These are phyloP conservation scores for Pseudogymnoascus sp. DNA, from an alignment of 2,329 filamentous ascomycete genomes.

Conservation along the genomic window DNA sequence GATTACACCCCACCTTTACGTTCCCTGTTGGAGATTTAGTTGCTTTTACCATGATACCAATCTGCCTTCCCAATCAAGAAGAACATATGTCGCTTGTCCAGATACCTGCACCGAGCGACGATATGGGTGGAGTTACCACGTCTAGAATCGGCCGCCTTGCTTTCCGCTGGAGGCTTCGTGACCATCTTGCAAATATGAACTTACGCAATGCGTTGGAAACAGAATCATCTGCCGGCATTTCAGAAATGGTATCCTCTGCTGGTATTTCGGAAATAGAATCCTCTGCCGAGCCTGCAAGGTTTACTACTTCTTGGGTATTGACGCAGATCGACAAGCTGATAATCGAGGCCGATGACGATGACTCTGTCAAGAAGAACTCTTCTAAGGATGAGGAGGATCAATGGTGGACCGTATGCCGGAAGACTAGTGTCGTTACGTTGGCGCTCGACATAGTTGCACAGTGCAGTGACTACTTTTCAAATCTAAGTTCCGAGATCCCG, in stretches of 20 bases:
- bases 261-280: background rate
- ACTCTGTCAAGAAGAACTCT: background rate
- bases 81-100: conserved; percentile 15
- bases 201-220: background rate
- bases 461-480: background rate
- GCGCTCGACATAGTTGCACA: background rate
- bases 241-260: background rate
- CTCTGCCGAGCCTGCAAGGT: background rate
- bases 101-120: conserved; percentile 22
- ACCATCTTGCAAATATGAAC: conserved; percentile 11
- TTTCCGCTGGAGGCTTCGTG: conserved; percentile 16
- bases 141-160: conserved; percentile 16
- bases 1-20: conserved; percentile 14
- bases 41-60: conserved; percentile 14
- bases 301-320: background rate
- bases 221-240: background rate
- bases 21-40: conserved; percentile 20
- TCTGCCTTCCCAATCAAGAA: conserved; percentile 6
- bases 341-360: conserved; percentile 1
- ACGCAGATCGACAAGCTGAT: background rate
- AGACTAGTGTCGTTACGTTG: background rate
- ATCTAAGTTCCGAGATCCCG: background rate
- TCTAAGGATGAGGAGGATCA: background rate
- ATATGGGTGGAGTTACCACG: conserved; percentile 19
- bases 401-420: background rate